These are phyloP conservation scores for Crithidia brevicula DNA, from an alignment of 208 protist species.

Conservation along the genomic window DNA sequence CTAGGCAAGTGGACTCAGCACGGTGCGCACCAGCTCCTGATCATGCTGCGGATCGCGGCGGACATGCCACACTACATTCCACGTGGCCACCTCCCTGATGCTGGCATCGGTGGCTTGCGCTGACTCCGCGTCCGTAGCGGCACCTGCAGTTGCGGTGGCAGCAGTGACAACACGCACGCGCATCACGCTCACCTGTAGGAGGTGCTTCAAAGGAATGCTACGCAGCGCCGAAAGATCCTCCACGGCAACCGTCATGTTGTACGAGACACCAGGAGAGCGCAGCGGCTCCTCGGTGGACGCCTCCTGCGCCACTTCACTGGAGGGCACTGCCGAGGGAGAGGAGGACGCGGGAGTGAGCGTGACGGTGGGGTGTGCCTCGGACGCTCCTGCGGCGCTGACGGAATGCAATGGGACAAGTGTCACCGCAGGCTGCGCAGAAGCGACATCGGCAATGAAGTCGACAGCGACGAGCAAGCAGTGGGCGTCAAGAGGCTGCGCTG, in stretches of 20 bases:
- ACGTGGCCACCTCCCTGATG: not conserved
- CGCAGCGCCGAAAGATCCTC: constrained; percentile 9
- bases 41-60: constrained; percentile 20
- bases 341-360: no score
- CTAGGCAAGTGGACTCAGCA: constrained; percentile 21
- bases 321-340: not conserved
- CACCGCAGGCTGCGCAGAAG: constrained; percentile 29
- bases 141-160: not conserved
- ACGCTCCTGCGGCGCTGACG: not conserved
- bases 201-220: constrained; percentile 47
- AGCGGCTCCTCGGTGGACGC: not conserved
- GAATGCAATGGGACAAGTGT: not conserved
- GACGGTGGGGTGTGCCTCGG: no score
- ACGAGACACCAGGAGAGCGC: not conserved
- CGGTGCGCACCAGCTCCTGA: constrained; percentile 21
- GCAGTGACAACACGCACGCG: constrained; percentile 23
- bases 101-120: not conserved
- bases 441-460: constrained; percentile 60
- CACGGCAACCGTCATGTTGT: constrained; percentile 14
- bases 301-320: not conserved
- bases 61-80: constrained; percentile 40
- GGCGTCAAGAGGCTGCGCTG: not conserved
- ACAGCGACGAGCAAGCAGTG: constrained; percentile 6
- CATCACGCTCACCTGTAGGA: constrained; percentile 63
- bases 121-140: not conserved